Base-by-base conservation (phyloP, 768 basidiomycete genomes). In the Suillus subalutaceus region DNA sequence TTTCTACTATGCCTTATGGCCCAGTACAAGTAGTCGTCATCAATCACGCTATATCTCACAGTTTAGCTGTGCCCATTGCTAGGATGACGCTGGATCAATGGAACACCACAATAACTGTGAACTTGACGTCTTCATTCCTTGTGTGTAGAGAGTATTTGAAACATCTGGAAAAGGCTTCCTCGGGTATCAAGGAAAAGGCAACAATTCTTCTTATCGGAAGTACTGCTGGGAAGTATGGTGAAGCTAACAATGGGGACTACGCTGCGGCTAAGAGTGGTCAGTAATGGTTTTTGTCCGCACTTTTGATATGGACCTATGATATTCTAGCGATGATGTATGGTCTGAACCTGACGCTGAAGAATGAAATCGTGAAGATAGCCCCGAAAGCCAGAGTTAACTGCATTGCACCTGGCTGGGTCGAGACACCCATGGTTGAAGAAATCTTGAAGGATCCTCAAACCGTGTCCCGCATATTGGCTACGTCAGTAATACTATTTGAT, bases 321-420 rank as follows among this genome's bases (percentile, higher is more conserved):
- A 30, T 57, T 41, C 20, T 23, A 90, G 90, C 85, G 6, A 82
- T 90, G 80, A 91, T 91, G 90, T 88, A 90, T 67, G 92, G 90
- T 1, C 72, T 92, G 41, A 85, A 85, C 4, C 76, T 88, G 70
- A 81, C 86, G 6, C 80, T 92, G 69, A 92, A 93, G 78, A 93
- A 92, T 74, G 91, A 93, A 76, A 91, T 92, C 63, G 91, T 93
- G 55, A 86, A 86, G 75, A 85, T 92, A 66, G 90, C 90, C 0
- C 88, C 90, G 0, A 81, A 75, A 63, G 92, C 85, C 0, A 81
- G 91, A n/a, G 90, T 92, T 4, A 92, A 92, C 69, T 80, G 81
- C 53, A 81, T 93, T 20, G 88, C 84, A 0, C 91, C 91, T 5
- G 90, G 90, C 6, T 91, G 87, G 87, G 85, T 87, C 8, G 81